phyloP scores from a whole-genome alignment of 345 rosid species.

The Acer yangbiense region DNA sequence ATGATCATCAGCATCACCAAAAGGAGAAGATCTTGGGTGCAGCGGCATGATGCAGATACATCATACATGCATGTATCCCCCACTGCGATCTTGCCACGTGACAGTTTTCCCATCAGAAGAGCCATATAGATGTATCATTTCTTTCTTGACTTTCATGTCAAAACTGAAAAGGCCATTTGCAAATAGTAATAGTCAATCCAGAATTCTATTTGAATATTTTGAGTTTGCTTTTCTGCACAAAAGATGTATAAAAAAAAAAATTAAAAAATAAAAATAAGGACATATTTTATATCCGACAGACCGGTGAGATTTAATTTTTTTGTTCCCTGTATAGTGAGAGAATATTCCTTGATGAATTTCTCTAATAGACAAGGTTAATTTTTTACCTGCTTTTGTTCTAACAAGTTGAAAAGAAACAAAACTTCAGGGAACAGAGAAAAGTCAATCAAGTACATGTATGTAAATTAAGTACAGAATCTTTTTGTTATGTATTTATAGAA shows the following conservation, averaged over 20 bases:
- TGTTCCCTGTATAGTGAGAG: no score
- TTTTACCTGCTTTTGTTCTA: background rate
- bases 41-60: no score
- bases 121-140: background rate
- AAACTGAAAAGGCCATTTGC: background rate
- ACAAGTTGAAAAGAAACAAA: background rate
- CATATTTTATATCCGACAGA: no score
- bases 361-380: no score
- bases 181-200: background rate
- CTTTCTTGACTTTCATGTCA: background rate
- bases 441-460: background rate
- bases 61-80: no score
- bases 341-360: no score
- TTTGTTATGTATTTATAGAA: background rate
- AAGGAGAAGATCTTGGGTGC: no score
- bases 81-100: no score
- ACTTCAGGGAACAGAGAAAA: background rate
- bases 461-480: no score
- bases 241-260: background rate
- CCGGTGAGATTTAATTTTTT: no score
- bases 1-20: background rate
- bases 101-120: background rate
- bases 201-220: background rate
- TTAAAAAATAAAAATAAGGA: no score
- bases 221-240: background rate